Evolutionary conservation across 208 protist genomes (phyloP).

Genomic region (Crithidia thermophila): DNA sequence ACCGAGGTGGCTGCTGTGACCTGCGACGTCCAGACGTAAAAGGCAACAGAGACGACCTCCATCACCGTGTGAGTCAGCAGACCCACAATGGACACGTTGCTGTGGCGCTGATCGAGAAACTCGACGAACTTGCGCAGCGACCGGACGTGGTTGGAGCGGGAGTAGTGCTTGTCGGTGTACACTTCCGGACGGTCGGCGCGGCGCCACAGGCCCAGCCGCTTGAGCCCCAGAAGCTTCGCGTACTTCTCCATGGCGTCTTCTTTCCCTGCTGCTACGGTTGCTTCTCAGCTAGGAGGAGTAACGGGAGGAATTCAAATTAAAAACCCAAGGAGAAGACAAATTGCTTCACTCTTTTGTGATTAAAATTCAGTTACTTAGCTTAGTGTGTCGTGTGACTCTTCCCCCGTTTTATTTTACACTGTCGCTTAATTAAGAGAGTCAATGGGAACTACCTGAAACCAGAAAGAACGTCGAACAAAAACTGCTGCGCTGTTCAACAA

Average conservation of each 20-base stretch:
- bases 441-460: too few relatives aligned
- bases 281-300: too few relatives aligned
- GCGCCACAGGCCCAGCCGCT: conserved; percentile 17
- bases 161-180: conserved; percentile 50
- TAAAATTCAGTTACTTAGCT: too few relatives aligned
- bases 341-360: too few relatives aligned
- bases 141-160: conserved; percentile 32
- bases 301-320: too few relatives aligned
- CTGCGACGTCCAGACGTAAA: conserved; percentile 79
- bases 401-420: too few relatives aligned
- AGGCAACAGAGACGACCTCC: conserved; percentile 58
- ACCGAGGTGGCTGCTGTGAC: conserved; percentile 29
- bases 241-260: conserved; percentile 13
- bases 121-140: conserved; percentile 68
- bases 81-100: conserved; percentile 58
- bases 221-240: conserved; percentile 8
- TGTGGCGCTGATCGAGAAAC: conserved; percentile 68
- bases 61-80: conserved; percentile 59
- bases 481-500: too few relatives aligned
- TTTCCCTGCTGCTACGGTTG: neutral
- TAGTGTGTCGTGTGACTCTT: too few relatives aligned
- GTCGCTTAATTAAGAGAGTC: too few relatives aligned
- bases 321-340: too few relatives aligned
- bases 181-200: conserved; percentile 20
- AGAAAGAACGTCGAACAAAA: too few relatives aligned